phyloP scores from a whole-genome alignment of 2,329 filamentous ascomycete species.

The Alternaria hordeiaustralica region DNA sequence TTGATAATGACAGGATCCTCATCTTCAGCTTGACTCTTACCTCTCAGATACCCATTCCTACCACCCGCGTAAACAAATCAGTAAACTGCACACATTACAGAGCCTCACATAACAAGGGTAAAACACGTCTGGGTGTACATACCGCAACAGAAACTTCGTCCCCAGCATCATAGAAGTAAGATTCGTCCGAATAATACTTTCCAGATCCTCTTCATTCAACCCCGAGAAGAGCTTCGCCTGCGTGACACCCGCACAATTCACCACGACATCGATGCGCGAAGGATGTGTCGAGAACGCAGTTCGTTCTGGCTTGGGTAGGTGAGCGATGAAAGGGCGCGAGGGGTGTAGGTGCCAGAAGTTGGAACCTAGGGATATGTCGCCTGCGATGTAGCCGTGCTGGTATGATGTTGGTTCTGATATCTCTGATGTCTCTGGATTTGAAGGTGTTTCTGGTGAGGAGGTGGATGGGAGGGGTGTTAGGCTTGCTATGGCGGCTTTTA shows the following conservation, averaged over 20 bases:
- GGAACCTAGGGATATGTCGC: slow-evolving; percentile 28
- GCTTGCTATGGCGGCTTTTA: slow-evolving; percentile 31
- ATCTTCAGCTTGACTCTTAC: slow-evolving; percentile 17
- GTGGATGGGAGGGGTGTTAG: slow-evolving; percentile 20
- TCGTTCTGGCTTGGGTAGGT: slow-evolving; percentile 6
- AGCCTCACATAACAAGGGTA: too few relatives aligned
- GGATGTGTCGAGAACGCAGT: not conserved
- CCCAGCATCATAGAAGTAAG: slow-evolving; percentile 69
- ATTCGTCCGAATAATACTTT: slow-evolving; percentile 71
- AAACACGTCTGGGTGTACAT: not conserved
- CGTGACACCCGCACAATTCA: slow-evolving; percentile 81
- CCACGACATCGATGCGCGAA: slow-evolving; percentile 59
- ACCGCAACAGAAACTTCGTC: slow-evolving; percentile 61
- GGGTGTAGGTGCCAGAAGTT: slow-evolving; percentile 30
- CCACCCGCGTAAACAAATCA: not conserved
- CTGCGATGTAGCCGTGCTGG: slow-evolving; percentile 35
- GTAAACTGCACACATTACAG: not conserved
- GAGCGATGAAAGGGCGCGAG: not conserved
- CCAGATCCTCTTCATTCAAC: slow-evolving; percentile 59
- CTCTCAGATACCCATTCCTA: slow-evolving; percentile 32
- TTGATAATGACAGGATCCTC: slow-evolving; percentile 71
- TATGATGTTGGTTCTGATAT: not conserved
- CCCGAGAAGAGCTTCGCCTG: slow-evolving; percentile 69
- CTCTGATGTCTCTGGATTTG: not conserved
- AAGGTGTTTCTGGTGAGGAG: not conserved